Conservation (phyloP, 73 alveolate genomes). For the Symbiodinium pilosum region DNA sequence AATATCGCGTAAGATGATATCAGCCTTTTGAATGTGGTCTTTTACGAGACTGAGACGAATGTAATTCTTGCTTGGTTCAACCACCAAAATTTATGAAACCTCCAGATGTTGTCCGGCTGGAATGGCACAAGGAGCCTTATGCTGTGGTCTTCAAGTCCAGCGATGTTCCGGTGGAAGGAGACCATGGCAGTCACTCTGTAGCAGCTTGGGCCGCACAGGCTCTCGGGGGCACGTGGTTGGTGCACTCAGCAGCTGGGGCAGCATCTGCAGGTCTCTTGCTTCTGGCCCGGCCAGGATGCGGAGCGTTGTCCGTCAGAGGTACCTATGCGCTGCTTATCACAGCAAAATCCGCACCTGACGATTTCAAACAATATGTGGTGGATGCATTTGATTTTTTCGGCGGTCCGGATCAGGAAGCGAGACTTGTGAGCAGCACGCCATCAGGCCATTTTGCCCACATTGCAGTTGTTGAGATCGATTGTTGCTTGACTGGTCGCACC, state of each 20-base stretch:
- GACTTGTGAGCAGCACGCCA: not conserved
- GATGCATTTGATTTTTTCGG: not conserved
- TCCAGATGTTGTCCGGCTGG: not conserved
- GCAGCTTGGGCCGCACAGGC: not conserved
- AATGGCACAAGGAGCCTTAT: not conserved
- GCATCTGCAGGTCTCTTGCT: not conserved
- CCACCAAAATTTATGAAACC: not conserved
- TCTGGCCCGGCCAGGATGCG: not conserved
- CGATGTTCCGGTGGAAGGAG: not conserved
- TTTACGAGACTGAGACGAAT: no score
- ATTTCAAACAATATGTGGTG: not conserved
- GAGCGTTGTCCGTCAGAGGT: not conserved
- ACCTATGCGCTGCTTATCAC: not conserved
- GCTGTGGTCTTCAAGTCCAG: conserved; percentile 2
- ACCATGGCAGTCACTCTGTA: not conserved
- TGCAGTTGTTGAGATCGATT: not conserved
- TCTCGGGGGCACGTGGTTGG: not conserved
- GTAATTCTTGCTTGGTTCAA: no score
- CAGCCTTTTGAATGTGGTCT: no score
- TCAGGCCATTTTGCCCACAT: not conserved
- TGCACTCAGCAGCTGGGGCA: not conserved
- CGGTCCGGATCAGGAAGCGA: not conserved
- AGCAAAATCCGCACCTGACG: not conserved
- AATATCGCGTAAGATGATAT: no score
- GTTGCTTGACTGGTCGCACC: not conserved